Base-by-base conservation (phyloP, 768 basidiomycete genomes). In the Zangia roseola region DNA sequence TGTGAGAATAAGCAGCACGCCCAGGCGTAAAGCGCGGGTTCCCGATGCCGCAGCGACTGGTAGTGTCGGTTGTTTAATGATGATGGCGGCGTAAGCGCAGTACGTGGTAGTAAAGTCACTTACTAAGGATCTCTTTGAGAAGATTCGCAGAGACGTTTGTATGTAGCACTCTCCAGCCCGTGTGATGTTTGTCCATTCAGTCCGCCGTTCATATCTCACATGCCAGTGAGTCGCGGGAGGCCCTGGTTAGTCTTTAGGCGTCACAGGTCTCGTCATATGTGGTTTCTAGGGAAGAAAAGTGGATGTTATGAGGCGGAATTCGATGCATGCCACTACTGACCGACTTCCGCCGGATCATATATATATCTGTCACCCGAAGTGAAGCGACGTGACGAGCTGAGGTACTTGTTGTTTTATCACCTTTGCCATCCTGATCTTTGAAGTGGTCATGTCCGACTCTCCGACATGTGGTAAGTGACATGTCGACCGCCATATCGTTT, bases 1-100 rank as follows among this genome's bases (percentile, higher is more conserved):
- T 0, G 89, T 89, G 24, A 91, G 79, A 25, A 91, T 64, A 3
- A 84, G 86, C 49, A 91, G 81, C 40, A 88, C 62, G 1, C 88
- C 86, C 0, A 90, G 89, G 0, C 71, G 82, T 78, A 17, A 72
- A 17, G 82, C 63, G 49, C 80, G 72, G 47, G 84, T 82, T 84
- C 51, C 49, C 60, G 16, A 10, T 6, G 30, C 17, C 9, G 21
- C 35, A n/a, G n/a, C n/a, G n/a, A n/a, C n/a, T n/a, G n/a, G n/a
- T n/a, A n/a, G n/a, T 43, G 40, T 35, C 24, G 13, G 16, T 42
- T 30, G 38, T 58, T 31, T 45, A 17, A 21, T n/a, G n/a, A n/a
- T n/a, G n/a, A 20, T 26, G 40, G 17, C 7, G n/a, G 8, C 12
- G 26, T 13, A 24, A 38, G n/a, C 19, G 53, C 45, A 34, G 13